Conservation (phyloP, 2,329 filamentous ascomycete genomes). For the Penicillium expansum region DNA sequence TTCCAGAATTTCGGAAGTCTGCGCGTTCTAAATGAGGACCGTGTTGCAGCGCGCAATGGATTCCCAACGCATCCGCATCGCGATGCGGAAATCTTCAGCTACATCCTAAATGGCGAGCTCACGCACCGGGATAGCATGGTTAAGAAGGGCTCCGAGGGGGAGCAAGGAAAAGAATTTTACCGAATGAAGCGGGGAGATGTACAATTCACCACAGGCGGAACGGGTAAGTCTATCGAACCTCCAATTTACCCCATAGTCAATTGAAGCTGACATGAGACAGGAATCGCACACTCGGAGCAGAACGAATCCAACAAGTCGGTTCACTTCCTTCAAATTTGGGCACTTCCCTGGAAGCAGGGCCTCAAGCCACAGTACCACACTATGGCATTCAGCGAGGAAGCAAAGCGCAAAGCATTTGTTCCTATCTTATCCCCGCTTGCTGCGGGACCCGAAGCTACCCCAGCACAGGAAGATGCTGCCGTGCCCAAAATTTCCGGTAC, state of each 20-base stretch:
- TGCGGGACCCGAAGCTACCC: conserved; percentile 60
- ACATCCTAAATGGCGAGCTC: conserved; percentile 80
- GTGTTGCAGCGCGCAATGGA: conserved; percentile 68
- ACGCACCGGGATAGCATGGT: conserved; percentile 87
- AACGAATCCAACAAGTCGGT: conserved; percentile 71
- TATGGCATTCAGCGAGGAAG: conserved; percentile 66
- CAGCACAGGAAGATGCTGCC: conserved; percentile 62
- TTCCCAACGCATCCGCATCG: conserved; percentile 84
- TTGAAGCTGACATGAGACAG: conserved; percentile 27
- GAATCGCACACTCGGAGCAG: conserved; percentile 76
- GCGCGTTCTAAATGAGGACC: conserved; percentile 85
- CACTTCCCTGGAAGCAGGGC: conserved; percentile 70
- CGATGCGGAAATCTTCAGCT: conserved; percentile 87
- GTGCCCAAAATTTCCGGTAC: conserved; percentile 61
- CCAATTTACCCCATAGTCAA: conserved; percentile 1
- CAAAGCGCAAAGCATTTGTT: conserved; percentile 69
- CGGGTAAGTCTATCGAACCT: conserved; percentile 46
- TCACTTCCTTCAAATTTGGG: conserved; percentile 90
- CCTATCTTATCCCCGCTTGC: conserved; percentile 73
- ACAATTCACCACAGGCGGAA: conserved; percentile 87
- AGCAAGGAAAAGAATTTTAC: conserved; percentile 62
- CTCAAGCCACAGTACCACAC: conserved; percentile 76
- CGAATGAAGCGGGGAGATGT: conserved; percentile 76
- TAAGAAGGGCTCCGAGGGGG: conserved; percentile 62
- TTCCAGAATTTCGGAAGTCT: conserved; percentile 71